Evolutionary conservation across 2,329 filamentous ascomycete species (phyloP).

Genomic region (Verticillium nonalfalfae): DNA sequence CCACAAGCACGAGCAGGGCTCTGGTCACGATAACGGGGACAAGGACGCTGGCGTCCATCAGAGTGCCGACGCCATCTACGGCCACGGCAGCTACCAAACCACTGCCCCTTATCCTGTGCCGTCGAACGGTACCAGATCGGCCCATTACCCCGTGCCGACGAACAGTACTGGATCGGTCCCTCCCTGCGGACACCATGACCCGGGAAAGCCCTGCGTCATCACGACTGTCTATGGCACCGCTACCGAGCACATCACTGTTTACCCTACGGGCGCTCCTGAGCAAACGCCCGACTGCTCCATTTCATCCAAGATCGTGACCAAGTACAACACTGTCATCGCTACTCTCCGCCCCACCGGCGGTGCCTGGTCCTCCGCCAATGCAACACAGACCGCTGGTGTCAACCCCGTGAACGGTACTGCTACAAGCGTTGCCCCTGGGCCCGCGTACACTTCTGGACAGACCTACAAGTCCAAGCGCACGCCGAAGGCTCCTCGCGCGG

Average conservation of each 20-base stretch:
- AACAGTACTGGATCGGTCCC: background rate
- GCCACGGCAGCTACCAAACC: background rate
- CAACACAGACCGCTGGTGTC: background rate
- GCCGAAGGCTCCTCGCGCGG: background rate
- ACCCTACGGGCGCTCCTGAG: slow-evolving; percentile 2
- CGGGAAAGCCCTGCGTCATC: slow-evolving; percentile 15
- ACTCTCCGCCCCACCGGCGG: slow-evolving; percentile 13
- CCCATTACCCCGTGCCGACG: background rate
- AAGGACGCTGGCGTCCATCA: background rate
- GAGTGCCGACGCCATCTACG: background rate
- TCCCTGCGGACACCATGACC: background rate
- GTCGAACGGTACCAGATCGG: background rate
- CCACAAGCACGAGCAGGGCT: background rate
- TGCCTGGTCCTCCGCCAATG: background rate
- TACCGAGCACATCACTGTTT: background rate
- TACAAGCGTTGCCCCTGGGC: background rate
- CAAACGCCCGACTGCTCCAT: slow-evolving; percentile 16
- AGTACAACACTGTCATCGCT: slow-evolving; percentile 28
- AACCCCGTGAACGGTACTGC: background rate
- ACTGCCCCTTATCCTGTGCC: background rate
- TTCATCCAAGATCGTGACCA: slow-evolving; percentile 23
- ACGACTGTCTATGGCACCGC: background rate
- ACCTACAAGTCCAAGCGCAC: background rate
- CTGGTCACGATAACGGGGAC: background rate
- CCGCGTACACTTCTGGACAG: background rate